Percentiles rank a stretch among this genome's conserved stretches.
These are phyloP conservation scores for Umbelopsis vinacea DNA, from an alignment of 192 early-diverging fungal genomes.

Conservation along the genomic window DNA sequence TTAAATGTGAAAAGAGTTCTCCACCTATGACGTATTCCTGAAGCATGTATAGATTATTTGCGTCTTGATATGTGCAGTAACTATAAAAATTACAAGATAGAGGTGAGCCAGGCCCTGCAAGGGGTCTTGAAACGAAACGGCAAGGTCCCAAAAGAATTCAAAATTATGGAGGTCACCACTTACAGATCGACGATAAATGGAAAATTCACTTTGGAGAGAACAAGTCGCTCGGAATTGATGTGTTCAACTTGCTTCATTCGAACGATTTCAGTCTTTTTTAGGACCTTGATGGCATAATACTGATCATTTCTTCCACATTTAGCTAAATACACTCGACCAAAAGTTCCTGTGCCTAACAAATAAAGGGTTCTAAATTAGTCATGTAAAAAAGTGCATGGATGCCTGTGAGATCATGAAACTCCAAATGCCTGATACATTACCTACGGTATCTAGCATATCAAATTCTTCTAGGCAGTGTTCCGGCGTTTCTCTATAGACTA, in stretches of 20 bases:
- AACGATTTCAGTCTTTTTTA: conserved; percentile 91
- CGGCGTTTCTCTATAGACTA: conserved; percentile 18
- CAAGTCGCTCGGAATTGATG: conserved; percentile 91
- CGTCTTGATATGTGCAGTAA: conserved; percentile 82
- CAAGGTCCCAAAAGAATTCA: too few relatives aligned
- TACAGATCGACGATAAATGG: conserved; percentile 91
- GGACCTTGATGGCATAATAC: conserved; percentile 95
- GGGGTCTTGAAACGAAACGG: background rate
- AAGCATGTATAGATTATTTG: conserved; percentile 80
- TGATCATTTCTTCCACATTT: conserved; percentile 70
- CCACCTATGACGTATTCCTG: conserved; percentile 86
- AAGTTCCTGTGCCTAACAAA: conserved; percentile 86
- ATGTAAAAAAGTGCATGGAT: conserved; percentile 1
- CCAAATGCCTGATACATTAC: background rate
- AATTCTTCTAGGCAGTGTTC: conserved; percentile 8
- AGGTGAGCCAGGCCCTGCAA: background rate
- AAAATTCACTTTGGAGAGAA: conserved; percentile 80
- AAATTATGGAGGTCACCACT: conserved; percentile 29
- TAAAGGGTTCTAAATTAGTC: conserved; percentile 2
- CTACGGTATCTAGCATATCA: conserved; percentile 16
- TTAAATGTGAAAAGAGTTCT: conserved; percentile 85
- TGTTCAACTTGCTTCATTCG: conserved; percentile 95
- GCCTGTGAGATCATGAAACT: background rate
- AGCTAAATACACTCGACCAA: conserved; percentile 94
- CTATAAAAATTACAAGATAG: background rate